phyloP scores from a whole-genome alignment of 176 grass and related monocot species.

The Bromus sterilis region DNA sequence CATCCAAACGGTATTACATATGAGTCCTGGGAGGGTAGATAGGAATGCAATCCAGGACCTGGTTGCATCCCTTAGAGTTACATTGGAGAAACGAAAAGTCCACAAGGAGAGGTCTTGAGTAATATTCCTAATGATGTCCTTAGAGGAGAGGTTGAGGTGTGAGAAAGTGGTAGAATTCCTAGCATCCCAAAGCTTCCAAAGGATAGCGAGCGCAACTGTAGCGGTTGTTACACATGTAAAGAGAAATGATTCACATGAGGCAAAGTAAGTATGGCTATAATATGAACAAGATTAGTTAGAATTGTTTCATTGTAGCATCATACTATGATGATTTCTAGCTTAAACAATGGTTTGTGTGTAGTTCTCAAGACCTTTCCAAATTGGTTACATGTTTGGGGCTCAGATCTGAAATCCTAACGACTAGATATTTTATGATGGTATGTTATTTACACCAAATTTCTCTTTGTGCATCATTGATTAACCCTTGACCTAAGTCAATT shows the following conservation, averaged over 20 bases:
- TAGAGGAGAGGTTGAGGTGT: no score
- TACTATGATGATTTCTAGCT: conserved; percentile 10
- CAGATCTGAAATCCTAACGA: conserved; percentile 74
- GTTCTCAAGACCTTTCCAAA: conserved; percentile 79
- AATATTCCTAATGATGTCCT: no score
- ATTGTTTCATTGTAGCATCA: not conserved
- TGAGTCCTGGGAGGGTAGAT: no score
- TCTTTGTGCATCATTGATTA: not conserved
- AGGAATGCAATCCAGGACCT: no score
- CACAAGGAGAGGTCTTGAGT: no score
- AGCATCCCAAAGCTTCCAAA: no score
- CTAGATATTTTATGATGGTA: no score
- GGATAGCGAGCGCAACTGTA: no score
- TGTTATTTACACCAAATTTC: not conserved
- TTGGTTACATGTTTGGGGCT: conserved; percentile 71
- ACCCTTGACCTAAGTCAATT: not conserved
- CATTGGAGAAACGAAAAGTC: no score
- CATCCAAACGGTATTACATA: no score
- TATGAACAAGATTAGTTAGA: not conserved
- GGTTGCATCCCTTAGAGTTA: no score
- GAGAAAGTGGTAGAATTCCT: no score
- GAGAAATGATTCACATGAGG: conserved; percentile 66
- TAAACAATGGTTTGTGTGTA: conserved; percentile 16
- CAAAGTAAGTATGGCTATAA: conserved; percentile 51
- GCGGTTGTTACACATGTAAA: conserved; percentile 94